Evolutionary conservation across 495 filamentous ascomycete genomes (phyloP), one percentile per base, ranked within the genome.

Genomic region (Penicillium cataractarum): DNA sequence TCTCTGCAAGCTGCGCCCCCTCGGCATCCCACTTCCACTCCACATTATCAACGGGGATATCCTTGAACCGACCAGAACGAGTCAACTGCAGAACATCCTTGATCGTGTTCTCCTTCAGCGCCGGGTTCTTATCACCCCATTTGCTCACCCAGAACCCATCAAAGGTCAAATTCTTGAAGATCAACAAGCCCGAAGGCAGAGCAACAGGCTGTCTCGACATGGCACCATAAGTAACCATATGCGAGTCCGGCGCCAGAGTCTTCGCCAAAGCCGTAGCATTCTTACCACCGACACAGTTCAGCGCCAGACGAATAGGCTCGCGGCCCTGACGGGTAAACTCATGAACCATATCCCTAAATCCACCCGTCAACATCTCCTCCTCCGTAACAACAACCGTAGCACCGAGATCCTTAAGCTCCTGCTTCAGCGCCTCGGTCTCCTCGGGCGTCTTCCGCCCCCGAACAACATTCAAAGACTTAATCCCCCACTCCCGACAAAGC

Each of bases 211-310:
- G 87, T 66, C 90, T 88, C 40, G 89, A 86, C 95, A 99, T 99
- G 21, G 91, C 96, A 31, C 95, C 95, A 69, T 99, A 99, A 29
- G 94, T 97, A 32, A 98, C 92, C 77, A 97, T 80, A 50, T 89
- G 86, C 2, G 84, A 92, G 19, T 84, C 83, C 0, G 81, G 76
- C 2, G 81, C 80, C 27, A 99, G 78, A 1, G 80, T 77, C 72
- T 89, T 89, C 6, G 92, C 89, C 65, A 98, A 75, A 2, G 87
- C 83, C 27, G 86, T 83, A 5, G 91, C 90, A 39, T 87, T 84
- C 71, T 92, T 90, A 1, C 95, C 95, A n/a, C 95, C 96, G 0
- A 99, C 95, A 71, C 96, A 99, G 70, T 99, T 98, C 49, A 99
- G 74, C 0, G 86, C 96, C 6, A 99, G 76, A 58, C 86, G 83